Percentiles rank a stretch among this genome's conserved stretches.
Evolutionary conservation across 805 yeast species (phyloP).

Genomic region (Huiozyma naganishii): DNA sequence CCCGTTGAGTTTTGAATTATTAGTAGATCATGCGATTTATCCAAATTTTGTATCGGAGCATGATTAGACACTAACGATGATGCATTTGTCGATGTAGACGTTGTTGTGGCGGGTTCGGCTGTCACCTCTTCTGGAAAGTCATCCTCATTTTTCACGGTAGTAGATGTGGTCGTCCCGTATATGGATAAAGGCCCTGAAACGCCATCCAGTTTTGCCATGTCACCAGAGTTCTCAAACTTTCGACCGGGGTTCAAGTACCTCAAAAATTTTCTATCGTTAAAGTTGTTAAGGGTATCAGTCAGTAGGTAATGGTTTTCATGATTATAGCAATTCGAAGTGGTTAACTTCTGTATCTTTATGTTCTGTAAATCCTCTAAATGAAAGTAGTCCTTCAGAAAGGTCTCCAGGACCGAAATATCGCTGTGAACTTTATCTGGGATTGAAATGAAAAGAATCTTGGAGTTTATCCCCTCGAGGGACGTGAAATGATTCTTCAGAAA

Average conservation of each 20-base stretch:
- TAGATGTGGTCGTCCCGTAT: not conserved
- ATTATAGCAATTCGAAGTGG: slow-evolving; percentile 20
- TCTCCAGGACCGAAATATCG: slow-evolving; percentile 22
- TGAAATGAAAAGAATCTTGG: slow-evolving; percentile 23
- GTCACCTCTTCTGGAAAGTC: not conserved
- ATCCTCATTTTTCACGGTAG: not conserved
- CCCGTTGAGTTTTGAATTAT: no score
- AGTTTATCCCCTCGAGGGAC: slow-evolving; percentile 6
- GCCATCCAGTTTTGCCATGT: no score
- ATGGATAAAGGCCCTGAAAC: no score
- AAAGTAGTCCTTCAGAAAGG: slow-evolving; percentile 24
- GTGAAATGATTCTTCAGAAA: slow-evolving; percentile 20
- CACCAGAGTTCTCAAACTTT: slow-evolving; percentile 4
- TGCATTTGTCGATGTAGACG: not conserved
- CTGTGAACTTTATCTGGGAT: slow-evolving; percentile 25
- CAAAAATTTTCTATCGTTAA: slow-evolving; percentile 20
- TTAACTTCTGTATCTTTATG: slow-evolving; percentile 23
- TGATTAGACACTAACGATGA: not conserved
- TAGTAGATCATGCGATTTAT: not conserved
- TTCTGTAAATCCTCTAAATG: slow-evolving; percentile 20
- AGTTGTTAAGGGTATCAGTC: slow-evolving; percentile 22
- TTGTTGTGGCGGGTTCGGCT: not conserved
- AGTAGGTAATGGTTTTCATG: slow-evolving; percentile 27
- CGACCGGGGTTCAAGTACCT: slow-evolving; percentile 11
- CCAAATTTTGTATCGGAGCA: not conserved